Evolutionary conservation across 805 yeast genomes (phyloP), one percentile per base, ranked within the genome.

Genomic region (Grigorovia humatica): DNA sequence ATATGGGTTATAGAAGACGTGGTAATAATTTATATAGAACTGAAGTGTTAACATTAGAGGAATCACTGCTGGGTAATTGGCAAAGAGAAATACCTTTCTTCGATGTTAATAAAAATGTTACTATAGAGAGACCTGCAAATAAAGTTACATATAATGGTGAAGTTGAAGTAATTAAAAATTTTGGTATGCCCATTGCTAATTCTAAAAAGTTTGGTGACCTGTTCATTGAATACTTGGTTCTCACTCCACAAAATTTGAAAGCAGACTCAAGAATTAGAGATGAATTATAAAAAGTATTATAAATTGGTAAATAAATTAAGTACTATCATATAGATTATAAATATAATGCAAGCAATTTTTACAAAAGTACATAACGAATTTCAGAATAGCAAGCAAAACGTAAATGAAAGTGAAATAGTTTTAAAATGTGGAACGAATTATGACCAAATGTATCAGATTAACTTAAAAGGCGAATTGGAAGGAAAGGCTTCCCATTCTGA

Each of bases 11-110:
- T 70, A 77, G 96, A 67, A 78, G 99, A 59, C 76, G 88, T 54
- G 86, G 86, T 41, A 65, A 75, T 55, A 74, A 85, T 60, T 70
- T 93, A 56, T 90, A 83, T 70, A 74, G 98, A 54, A 85, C 88
- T 0, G 98, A 93, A 64, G 82, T 80, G 1, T 64, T 93, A 32
- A 76, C 85, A 2, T 72, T 82, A 48, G 74, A 76, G 50, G 96
- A 93, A 66, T 85, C 97, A 0, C 48, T 80, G 8, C 48, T 61
- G 7, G 99, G 99, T 17, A 88, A 83, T 17, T 93, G 99, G 99
- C 61, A 68, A 42, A 74, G 96, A 51, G 67, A 68, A 6, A 73
- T 93, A 27, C 77, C 74, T 44, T 83, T 81, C 55, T 76, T 93
- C 51, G 96, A 86, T 63, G 73, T 72, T 19, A 76, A 75, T 32